Evolutionary conservation across 352 stramenopile genomes (phyloP), one percentile per base, ranked within the genome.

Genomic region (Phytophthora hibernalis): DNA sequence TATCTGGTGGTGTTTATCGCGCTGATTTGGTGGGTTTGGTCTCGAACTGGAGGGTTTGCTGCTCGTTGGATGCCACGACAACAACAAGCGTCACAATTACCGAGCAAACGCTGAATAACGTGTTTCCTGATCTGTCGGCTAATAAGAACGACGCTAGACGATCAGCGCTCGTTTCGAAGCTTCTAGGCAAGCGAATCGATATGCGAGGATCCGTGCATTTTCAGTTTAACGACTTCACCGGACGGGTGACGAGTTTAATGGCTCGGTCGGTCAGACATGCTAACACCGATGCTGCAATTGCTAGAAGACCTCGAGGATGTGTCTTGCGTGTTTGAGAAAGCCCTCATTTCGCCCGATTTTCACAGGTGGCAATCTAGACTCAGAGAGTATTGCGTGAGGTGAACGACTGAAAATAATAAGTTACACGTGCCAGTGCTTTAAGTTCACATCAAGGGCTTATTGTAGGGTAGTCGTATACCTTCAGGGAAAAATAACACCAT

Each of bases 51-150:
- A 61, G 20, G 30, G 42, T 11, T 18, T 61, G 16, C 28, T 35
- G 10, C 9, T 24, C 42, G 9, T 18, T 61, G 18, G 16, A 52
- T 24, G 54, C 40, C 54, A 61, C 40, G 2, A 61, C 54, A 16
- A 45, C 28, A 15, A 61, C 54, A 52, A 53, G 40, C 16, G 42
- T 61, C 13, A 61, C 31, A 1, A 53, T 61, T 33, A 52, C 42
- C 16, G 42, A 61, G 2, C 54, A 28, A 20, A 61, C 54, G 3
- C n/a, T 52, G 12, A 10, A 16, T n/a, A 61, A 47, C 1, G 54
- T 51, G 3, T 61, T 61, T n/a, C 54, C 54, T 20, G 8, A 43
- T 13, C 26, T 51, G 1, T 20, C 24, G n/a, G 53, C 24, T 26
- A 51, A 10, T 2, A 38, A 38, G 9, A 38, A 15, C 31, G 9